Percentiles rank a stretch among this genome's conserved stretches.
Conservation (phyloP, 2,329 filamentous ascomycete species). For the Colletotrichum sidae region DNA sequence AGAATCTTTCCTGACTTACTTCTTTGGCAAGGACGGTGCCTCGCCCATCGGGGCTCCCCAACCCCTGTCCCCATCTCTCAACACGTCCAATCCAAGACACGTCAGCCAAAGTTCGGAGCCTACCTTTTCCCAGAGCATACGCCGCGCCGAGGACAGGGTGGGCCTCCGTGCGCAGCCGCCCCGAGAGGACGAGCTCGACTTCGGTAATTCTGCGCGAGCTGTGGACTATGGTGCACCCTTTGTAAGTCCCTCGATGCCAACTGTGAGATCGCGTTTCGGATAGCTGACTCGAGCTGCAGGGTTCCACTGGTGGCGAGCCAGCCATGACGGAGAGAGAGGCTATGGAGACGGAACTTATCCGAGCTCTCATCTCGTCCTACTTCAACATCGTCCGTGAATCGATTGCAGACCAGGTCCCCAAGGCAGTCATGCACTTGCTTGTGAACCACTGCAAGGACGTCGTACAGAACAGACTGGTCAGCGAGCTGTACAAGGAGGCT, state of each 20-base stretch:
- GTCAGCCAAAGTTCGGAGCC: slow-evolving; percentile 84
- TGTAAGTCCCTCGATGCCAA: slow-evolving; percentile 58
- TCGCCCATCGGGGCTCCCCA: slow-evolving; percentile 52
- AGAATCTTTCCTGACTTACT: slow-evolving; percentile 98
- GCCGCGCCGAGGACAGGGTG: slow-evolving; percentile 73
- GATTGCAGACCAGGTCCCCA: slow-evolving; percentile 98
- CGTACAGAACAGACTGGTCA: slow-evolving; percentile 96
- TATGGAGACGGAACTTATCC: slow-evolving; percentile 97
- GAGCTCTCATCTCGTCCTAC: slow-evolving; percentile 95
- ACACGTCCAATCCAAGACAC: slow-evolving; percentile 66
- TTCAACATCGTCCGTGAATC: slow-evolving; percentile 99
- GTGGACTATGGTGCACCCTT: slow-evolving; percentile 62
- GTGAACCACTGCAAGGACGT: slow-evolving; percentile 99
- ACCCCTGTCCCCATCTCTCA: slow-evolving; percentile 53
- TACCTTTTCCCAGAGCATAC: slow-evolving; percentile 85
- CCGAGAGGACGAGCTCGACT: slow-evolving; percentile 56
- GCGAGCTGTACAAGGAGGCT: slow-evolving; percentile 91
- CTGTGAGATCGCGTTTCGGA: background rate
- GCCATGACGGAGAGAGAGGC: slow-evolving; percentile 95
- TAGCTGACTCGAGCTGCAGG: slow-evolving; percentile 51
- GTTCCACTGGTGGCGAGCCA: slow-evolving; percentile 74
- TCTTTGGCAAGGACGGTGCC: slow-evolving; percentile 94
- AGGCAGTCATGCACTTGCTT: slow-evolving; percentile 97
- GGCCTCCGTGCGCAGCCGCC: slow-evolving; percentile 60
- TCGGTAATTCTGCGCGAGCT: slow-evolving; percentile 51